These are phyloP conservation scores for Diaporthe aspalathi DNA, from an alignment of 2,329 filamentous ascomycete species.

Conservation along the genomic window DNA sequence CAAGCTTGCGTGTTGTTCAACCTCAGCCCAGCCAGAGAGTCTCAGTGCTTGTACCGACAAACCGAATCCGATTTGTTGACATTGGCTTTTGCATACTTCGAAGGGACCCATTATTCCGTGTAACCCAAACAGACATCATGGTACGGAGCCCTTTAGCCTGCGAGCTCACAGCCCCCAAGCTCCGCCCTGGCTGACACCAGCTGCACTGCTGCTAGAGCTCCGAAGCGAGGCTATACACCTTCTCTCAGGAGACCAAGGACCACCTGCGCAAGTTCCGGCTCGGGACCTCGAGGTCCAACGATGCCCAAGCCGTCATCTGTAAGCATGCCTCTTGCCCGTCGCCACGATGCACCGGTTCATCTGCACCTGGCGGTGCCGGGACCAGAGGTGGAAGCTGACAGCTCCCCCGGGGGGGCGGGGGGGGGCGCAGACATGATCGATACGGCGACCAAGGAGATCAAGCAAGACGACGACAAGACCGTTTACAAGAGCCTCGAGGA, in stretches of 20 bases:
- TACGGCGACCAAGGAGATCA: conserved; percentile 89
- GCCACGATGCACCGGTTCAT: conserved; percentile 63
- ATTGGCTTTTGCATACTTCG: background rate
- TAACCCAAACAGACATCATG: conserved; percentile 22
- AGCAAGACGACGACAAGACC: conserved; percentile 78
- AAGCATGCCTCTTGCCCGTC: conserved; percentile 59
- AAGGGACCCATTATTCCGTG: background rate
- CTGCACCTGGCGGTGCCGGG: conserved; percentile 58
- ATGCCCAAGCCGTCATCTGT: conserved; percentile 95
- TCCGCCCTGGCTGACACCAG: conserved; percentile 6
- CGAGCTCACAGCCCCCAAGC: too few species aligned
- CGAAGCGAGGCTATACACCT: conserved; percentile 90
- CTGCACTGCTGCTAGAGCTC: conserved; percentile 64
- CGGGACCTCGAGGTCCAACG: conserved; percentile 85
- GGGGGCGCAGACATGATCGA: conserved; percentile 80
- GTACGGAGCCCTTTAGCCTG: conserved; percentile 18
- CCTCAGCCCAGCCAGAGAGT: conserved; percentile 1
- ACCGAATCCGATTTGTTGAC: background rate
- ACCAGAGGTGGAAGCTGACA: conserved; percentile 29
- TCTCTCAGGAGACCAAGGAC: conserved; percentile 89
- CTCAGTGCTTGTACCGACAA: too few species aligned
- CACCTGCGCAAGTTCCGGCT: conserved; percentile 95
- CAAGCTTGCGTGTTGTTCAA: background rate
- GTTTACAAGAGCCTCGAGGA: conserved; percentile 86
- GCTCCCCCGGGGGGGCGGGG: background rate